These are phyloP conservation scores for Rhypophila decipiens DNA, from an alignment of 495 filamentous ascomycete species.

Conservation along the genomic window DNA sequence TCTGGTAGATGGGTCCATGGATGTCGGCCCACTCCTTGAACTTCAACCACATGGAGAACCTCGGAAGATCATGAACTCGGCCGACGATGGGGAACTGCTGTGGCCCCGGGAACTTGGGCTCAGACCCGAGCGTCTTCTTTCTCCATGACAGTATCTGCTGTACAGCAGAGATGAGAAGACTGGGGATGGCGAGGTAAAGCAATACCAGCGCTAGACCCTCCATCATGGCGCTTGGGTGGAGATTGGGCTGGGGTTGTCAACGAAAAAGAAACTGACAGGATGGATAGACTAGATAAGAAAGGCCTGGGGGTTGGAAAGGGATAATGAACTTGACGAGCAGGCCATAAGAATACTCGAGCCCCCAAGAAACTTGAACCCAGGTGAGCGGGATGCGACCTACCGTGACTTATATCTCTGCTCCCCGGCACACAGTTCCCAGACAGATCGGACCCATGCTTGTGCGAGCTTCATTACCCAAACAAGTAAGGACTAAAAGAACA, in stretches of 20 bases:
- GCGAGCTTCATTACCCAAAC: conserved; percentile 13
- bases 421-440: conserved; percentile 17
- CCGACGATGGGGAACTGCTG: conserved; percentile 43
- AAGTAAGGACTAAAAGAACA: conserved; percentile 14
- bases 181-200: conserved; percentile 39
- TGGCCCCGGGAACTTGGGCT: conserved; percentile 34
- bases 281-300: too few species aligned
- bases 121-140: conserved; percentile 13
- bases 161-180: conserved; percentile 34
- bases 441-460: conserved; percentile 5
- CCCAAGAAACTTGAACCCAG: conserved; percentile 2
- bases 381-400: conserved; percentile 8
- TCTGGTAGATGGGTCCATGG: conserved; percentile 51
- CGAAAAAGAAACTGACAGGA: too few species aligned
- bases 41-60: conserved; percentile 47
- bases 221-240: conserved; percentile 12
- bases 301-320: too few species aligned
- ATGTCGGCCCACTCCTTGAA: conserved; percentile 52
- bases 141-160: conserved; percentile 34
- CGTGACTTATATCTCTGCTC: conserved; percentile 13
- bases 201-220: conserved; percentile 28
- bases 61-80: conserved; percentile 43
- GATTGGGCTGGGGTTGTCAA: neutral
- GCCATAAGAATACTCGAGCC: too few species aligned
- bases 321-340: too few species aligned